Evolutionary conservation across 2,329 filamentous ascomycete genomes (phyloP).

Genomic region (Aureobasidium sp.): DNA sequence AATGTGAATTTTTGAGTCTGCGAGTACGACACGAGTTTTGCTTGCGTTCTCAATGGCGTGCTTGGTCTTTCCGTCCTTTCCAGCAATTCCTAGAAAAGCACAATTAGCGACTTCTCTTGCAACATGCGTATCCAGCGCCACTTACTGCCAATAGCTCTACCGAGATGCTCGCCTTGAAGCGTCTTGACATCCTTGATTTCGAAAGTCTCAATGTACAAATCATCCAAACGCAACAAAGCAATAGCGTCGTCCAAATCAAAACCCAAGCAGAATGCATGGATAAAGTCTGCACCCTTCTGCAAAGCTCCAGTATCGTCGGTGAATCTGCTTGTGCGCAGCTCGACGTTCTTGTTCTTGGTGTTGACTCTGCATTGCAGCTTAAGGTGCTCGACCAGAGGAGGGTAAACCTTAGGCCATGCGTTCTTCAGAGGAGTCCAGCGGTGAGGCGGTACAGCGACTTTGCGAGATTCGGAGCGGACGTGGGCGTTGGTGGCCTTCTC

Average conservation of each 20-base stretch:
- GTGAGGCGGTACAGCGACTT: slow-evolving; percentile 86
- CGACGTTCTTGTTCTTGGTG: slow-evolving; percentile 14
- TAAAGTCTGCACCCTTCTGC: slow-evolving; percentile 93
- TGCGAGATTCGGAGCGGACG: slow-evolving; percentile 58
- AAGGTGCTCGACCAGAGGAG: slow-evolving; percentile 85
- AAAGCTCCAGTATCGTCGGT: slow-evolving; percentile 45
- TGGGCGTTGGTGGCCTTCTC: slow-evolving; percentile 27
- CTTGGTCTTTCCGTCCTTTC: slow-evolving; percentile 42
- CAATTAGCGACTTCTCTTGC: neutral
- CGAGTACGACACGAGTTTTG: slow-evolving; percentile 64
- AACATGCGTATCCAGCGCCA: neutral
- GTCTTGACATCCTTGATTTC: slow-evolving; percentile 96
- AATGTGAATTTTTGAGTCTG: slow-evolving; percentile 86
- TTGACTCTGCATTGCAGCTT: slow-evolving; percentile 96
- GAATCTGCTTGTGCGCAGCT: slow-evolving; percentile 62
- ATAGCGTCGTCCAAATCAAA: slow-evolving; percentile 97
- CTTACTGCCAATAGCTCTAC: neutral
- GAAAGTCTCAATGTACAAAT: slow-evolving; percentile 80
- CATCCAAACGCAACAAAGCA: slow-evolving; percentile 52
- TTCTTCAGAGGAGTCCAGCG: slow-evolving; percentile 76
- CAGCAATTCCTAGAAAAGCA: slow-evolving; percentile 53
- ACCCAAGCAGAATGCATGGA: slow-evolving; percentile 83
- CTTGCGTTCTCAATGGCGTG: neutral
- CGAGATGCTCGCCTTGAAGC: slow-evolving; percentile 48
- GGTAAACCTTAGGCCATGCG: slow-evolving; percentile 77